Conservation (phyloP, 2,329 filamentous ascomycete genomes). For the Fusarium tuaranense region DNA sequence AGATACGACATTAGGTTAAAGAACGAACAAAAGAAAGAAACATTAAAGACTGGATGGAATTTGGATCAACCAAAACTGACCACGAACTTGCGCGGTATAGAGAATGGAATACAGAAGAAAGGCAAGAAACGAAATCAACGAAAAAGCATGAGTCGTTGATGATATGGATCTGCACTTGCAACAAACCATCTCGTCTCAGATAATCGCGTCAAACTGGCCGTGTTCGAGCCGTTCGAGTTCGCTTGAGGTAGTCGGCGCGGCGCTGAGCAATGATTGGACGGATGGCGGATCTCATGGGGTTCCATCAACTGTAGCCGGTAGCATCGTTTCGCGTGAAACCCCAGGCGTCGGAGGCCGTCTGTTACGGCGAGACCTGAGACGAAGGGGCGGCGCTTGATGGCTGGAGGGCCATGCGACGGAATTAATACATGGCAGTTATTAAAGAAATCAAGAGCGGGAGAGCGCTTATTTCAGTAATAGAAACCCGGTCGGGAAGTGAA, state of each 20-base stretch:
- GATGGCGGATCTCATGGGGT: constrained; percentile 22
- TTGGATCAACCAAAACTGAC: constrained; percentile 39
- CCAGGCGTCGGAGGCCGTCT: constrained; percentile 56
- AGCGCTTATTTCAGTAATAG: constrained; percentile 13
- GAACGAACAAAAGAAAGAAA: constrained; percentile 47
- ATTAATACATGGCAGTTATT: background rate
- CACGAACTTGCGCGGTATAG: constrained; percentile 24
- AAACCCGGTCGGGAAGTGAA: constrained; percentile 5
- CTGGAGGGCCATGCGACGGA: constrained; percentile 15
- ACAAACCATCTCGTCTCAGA: constrained; percentile 38
- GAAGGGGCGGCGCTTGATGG: constrained; percentile 17
- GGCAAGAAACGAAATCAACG: constrained; percentile 28
- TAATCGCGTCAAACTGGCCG: constrained; percentile 41
- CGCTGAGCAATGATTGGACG: constrained; percentile 39
- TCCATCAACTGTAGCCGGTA: constrained; percentile 32
- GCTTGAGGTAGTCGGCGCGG: constrained; percentile 24
- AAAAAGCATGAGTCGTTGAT: constrained; percentile 12
- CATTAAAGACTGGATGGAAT: constrained; percentile 42
- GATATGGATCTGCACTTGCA: constrained; percentile 37
- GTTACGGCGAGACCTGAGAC: constrained; percentile 42
- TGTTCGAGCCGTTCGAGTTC: constrained; percentile 45
- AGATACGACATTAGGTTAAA: constrained; percentile 41
- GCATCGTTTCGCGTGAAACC: constrained; percentile 61
- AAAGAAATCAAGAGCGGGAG: background rate
- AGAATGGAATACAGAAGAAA: constrained; percentile 32